Evolutionary conservation across 371 early-diverging fungal species (phyloP).

Genomic region (Spraguea lophii): DNA sequence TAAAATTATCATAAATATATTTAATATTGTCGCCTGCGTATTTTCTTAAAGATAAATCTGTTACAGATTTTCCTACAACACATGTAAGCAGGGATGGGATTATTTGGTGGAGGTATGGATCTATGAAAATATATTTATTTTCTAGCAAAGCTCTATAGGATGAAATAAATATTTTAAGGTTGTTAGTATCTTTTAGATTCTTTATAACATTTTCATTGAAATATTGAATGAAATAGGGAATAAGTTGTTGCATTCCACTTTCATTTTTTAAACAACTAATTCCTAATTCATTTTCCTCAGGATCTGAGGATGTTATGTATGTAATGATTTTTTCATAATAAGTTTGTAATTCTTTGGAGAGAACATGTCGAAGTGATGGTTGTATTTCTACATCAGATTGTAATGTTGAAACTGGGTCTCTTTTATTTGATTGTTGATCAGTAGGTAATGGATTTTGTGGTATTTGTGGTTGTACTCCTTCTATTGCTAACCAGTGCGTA

Average conservation of each 20-base stretch:
- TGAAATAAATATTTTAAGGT: slow-evolving; percentile 53
- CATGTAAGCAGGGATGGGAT: slow-evolving; percentile 81
- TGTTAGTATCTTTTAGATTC: slow-evolving; percentile 40
- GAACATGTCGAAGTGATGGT: slow-evolving; percentile 52
- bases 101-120: slow-evolving; percentile 93
- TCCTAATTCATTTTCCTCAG: slow-evolving; percentile 53
- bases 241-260: slow-evolving; percentile 79
- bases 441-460: slow-evolving; percentile 79
- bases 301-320: slow-evolving; percentile 57
- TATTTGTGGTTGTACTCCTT: slow-evolving; percentile 92
- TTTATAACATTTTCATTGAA: slow-evolving; percentile 57
- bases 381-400: slow-evolving; percentile 43
- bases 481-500: slow-evolving; percentile 93
- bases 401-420: slow-evolving; percentile 55
- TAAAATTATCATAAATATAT: slow-evolving; percentile 40
- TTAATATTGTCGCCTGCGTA: slow-evolving; percentile 38
- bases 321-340: slow-evolving; percentile 82
- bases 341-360: slow-evolving; percentile 77
- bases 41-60: slow-evolving; percentile 38
- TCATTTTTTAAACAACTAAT: slow-evolving; percentile 62
- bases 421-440: slow-evolving; percentile 46
- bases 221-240: slow-evolving; percentile 88
- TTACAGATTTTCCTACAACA: slow-evolving; percentile 63
- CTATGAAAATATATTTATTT: slow-evolving; percentile 74
- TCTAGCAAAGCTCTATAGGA: slow-evolving; percentile 60